Percentiles rank a stretch among this genome's conserved stretches.
phyloP scores from a whole-genome alignment of 1,284 basidiomycete species.

The Boletus holoroseus region DNA sequence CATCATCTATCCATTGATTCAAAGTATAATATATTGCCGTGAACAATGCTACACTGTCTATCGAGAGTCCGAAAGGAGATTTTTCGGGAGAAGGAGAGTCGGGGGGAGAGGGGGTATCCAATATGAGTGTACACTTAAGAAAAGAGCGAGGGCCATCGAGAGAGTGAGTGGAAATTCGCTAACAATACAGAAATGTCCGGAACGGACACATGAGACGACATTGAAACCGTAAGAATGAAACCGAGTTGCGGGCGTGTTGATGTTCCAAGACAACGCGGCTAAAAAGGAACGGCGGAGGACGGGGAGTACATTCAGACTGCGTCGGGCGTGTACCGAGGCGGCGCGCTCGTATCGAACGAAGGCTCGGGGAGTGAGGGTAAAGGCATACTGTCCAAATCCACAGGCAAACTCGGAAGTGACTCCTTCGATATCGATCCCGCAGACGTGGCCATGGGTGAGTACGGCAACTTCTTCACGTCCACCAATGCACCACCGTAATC shows the following conservation, averaged over 20 bases:
- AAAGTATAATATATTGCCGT: no score
- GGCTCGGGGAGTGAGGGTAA: constrained; percentile 21
- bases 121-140: not conserved
- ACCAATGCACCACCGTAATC: constrained; percentile 35
- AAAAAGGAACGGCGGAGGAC: not conserved
- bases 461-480: constrained; percentile 30
- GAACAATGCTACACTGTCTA: no score
- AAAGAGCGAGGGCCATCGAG: not conserved
- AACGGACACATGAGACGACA: not conserved
- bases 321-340: constrained; percentile 21
- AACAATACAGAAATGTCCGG: constrained; percentile 26
- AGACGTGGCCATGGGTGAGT: constrained; percentile 22
- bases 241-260: not conserved
- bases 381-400: constrained; percentile 16
- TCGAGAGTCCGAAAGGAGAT: no score
- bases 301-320: constrained; percentile 1
- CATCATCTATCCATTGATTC: no score
- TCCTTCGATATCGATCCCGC: constrained; percentile 27
- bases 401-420: constrained; percentile 23
- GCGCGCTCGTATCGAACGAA: constrained; percentile 9
- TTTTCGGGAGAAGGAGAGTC: no score
- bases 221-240: not conserved
- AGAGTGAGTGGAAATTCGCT: constrained; percentile 8
- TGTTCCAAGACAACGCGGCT: not conserved
- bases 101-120: constrained; percentile 18